These are phyloP conservation scores for Rhododendron simsii DNA, from an alignment of 148 eudicot species.

Conservation along the genomic window DNA sequence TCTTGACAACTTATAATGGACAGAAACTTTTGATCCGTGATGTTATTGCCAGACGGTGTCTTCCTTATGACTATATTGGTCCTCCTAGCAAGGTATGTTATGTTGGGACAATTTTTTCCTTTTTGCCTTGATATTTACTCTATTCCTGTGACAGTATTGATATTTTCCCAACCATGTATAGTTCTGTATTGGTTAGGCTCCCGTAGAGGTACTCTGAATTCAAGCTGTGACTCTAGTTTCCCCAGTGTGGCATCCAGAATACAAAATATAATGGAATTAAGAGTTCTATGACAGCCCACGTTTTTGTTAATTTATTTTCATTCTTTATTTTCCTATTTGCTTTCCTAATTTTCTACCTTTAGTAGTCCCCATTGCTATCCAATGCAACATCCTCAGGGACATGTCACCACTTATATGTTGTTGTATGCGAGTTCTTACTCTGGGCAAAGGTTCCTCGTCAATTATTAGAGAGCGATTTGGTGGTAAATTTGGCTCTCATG, in stretches of 20 bases:
- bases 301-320: not conserved
- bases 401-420: not conserved
- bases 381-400: not conserved
- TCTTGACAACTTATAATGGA: conserved; percentile 94
- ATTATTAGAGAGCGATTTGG: not conserved
- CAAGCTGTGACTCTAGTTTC: not conserved
- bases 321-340: not conserved
- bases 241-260: not conserved
- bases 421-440: not conserved
- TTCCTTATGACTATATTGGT: conserved; percentile 75
- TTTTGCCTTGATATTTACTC: not conserved
- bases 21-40: conserved; percentile 97
- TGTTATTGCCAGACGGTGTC: conserved; percentile 78
- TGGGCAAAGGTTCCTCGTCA: not conserved
- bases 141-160: not conserved
- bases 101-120: not conserved
- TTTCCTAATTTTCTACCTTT: not conserved
- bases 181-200: not conserved
- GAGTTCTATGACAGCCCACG: not conserved
- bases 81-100: conserved; percentile 75
- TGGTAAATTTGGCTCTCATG: not conserved
- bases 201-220: not conserved
- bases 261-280: not conserved
- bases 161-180: not conserved
- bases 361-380: not conserved